Evolutionary conservation across 1,284 basidiomycete species (phyloP), one percentile per base, ranked within the genome.

Genomic region (Ceratobasidium sp.): DNA sequence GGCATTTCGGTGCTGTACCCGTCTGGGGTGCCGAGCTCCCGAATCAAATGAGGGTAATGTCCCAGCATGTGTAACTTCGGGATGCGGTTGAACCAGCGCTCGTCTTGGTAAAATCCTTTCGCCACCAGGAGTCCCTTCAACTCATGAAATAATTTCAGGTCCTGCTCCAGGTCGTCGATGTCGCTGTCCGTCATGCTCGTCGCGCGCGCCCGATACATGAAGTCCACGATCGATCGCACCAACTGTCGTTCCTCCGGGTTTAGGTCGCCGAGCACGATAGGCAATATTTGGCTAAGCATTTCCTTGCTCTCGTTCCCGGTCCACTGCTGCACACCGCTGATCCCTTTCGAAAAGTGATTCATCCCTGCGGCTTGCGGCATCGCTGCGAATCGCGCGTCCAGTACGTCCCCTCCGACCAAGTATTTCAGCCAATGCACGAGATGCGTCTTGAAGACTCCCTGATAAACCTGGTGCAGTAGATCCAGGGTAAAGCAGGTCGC

Each of bases 111-210:
- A 44, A 82, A 79, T 2, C 82, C 82, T 7, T 82, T 78, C 8
- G 81, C 77, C 0, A 81, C 40, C 54, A 85, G 80, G 4, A 82
- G 76, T 0, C 64, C 56, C 44, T 84, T 84, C 77, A 83, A 79
- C 0, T 71, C 76, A 69, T 85, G 84, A 59, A 84, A 85, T 1
- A 32, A 29, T 0, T 37, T 2, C 1, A 83, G 79, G 0, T 82
- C 80, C 0, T 77, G 69, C 0, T 81, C 68, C 0, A 85, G 65
- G 0, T 71, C 52, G 0, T 17, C 15, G 0, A 86, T 81, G 0
- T 83, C 67, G 49, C 13, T 25, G 5, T 69, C 52, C 2, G 67
- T 69, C 67, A 69, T 56, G 19, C 67, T 56, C 25, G 56, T 44
- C 17, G 22, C 25, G 29, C 61, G 65, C 22, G 44, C 40, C 25